Conservation (phyloP, 2,329 filamentous ascomycete species). For the Pseudogymnoascus sp. region DNA sequence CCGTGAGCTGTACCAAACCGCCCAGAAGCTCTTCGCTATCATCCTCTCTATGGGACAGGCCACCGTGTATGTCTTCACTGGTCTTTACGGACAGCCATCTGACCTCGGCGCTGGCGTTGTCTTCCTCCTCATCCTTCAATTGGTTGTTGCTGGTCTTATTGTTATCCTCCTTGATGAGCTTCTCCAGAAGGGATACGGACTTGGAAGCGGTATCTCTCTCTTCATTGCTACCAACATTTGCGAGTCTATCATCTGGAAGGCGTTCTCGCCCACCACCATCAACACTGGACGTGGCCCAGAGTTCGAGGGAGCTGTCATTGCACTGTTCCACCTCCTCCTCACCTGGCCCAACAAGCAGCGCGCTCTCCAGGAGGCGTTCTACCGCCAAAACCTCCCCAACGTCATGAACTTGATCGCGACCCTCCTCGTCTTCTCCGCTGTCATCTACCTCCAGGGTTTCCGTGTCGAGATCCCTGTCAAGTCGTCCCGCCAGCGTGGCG, state of each 20-base stretch:
- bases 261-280: constrained; percentile 97
- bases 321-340: constrained; percentile 92
- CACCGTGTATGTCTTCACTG: constrained; percentile 96
- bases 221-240: constrained; percentile 99
- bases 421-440: constrained; percentile 84
- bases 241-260: constrained; percentile 99
- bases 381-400: constrained; percentile 98
- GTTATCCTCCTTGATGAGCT: constrained; percentile 99
- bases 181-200: constrained; percentile 97
- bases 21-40: constrained; percentile 97
- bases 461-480: constrained; percentile 99
- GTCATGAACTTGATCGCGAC: constrained; percentile 98
- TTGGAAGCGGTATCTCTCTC: constrained; percentile 95
- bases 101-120: constrained; percentile 97
- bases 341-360: constrained; percentile 99
- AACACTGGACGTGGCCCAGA: constrained; percentile 98
- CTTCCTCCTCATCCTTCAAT: constrained; percentile 94
- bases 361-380: constrained; percentile 96
- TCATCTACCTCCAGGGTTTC: constrained; percentile 99
- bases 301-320: constrained; percentile 97
- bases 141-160: constrained; percentile 94
- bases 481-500: constrained; percentile 96
- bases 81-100: constrained; percentile 92
- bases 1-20: constrained; percentile 98
- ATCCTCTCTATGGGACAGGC: constrained; percentile 96